Percentiles rank a stretch among this genome's conserved stretches.
phyloP scores from a whole-genome alignment of 148 eudicot genomes.

The Pharnaceum exiguum region DNA sequence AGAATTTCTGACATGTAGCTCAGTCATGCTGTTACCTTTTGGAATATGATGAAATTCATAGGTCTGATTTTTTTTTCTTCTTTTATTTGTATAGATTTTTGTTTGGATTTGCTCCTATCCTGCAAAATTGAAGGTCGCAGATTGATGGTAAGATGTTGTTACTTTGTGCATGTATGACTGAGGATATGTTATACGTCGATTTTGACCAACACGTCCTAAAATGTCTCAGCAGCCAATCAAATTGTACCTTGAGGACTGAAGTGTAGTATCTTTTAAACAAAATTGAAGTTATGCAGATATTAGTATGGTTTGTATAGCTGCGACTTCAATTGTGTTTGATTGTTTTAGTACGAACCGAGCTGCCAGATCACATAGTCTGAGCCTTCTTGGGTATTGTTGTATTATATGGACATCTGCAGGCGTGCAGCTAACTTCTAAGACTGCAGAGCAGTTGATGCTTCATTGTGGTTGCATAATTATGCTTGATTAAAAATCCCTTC shows the following conservation, averaged over 20 bases:
- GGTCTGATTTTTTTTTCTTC: slow-evolving; percentile 19
- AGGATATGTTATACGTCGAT: not conserved
- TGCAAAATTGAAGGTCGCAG: slow-evolving; percentile 29
- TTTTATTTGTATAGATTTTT: slow-evolving; percentile 25
- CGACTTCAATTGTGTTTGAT: no score
- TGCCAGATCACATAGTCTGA: no score
- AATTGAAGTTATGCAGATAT: no score
- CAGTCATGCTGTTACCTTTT: slow-evolving; percentile 7
- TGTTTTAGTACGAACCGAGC: no score
- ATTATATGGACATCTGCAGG: slow-evolving; percentile 10
- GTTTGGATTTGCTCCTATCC: slow-evolving; percentile 31
- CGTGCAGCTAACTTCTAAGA: slow-evolving; percentile 2
- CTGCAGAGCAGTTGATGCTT: slow-evolving; percentile 1
- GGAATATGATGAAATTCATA: slow-evolving; percentile 12
- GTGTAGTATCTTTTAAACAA: no score
- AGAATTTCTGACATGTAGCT: slow-evolving; percentile 12
- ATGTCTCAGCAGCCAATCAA: slow-evolving; percentile 7
- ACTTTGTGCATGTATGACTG: slow-evolving; percentile 5
- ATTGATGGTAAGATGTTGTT: slow-evolving; percentile 25
- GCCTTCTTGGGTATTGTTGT: not conserved
- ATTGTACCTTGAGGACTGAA: no score
- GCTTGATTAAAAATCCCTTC: not conserved
- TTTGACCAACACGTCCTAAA: slow-evolving; percentile 2
- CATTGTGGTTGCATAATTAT: not conserved
- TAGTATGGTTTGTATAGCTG: no score